A percentile compares a stretch with the other conserved stretches of the same genome.
Conservation (phyloP, 2,329 filamentous ascomycete species). For the Akanthomyces lecanii region DNA sequence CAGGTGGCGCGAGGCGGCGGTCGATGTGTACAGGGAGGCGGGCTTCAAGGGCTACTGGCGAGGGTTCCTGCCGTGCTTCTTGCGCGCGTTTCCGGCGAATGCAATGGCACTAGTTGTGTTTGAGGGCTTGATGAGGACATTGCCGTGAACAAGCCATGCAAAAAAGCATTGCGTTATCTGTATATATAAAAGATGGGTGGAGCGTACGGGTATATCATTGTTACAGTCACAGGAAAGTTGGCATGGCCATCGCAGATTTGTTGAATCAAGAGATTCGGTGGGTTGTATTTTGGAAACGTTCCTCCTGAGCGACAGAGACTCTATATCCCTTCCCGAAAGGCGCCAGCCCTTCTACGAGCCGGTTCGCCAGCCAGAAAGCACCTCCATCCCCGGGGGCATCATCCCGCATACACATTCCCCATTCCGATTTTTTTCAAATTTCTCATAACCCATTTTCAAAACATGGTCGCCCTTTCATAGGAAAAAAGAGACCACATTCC, state of each 20-base stretch:
- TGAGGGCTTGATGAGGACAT: constrained; percentile 77
- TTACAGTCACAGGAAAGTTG: neutral
- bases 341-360: constrained; percentile 13
- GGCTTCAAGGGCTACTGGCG: constrained; percentile 85
- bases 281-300: constrained; percentile 7
- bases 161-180: neutral
- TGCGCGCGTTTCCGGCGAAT: constrained; percentile 93
- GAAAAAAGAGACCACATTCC: neutral
- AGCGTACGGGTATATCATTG: neutral
- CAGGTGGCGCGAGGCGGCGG: constrained; percentile 76
- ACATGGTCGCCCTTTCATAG: neutral
- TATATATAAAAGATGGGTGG: neutral
- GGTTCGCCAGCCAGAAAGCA: neutral
- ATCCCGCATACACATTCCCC: neutral
- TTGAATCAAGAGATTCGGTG: constrained; percentile 15
- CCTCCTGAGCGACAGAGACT: constrained; percentile 3
- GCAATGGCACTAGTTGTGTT: constrained; percentile 90
- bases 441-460: constrained; percentile 6
- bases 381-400: constrained; percentile 4
- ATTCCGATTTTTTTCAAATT: neutral
- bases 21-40: constrained; percentile 67
- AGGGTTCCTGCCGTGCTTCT: constrained; percentile 88
- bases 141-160: constrained; percentile 37
- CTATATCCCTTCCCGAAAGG: neutral
- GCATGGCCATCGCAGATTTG: neutral